Base-by-base conservation (phyloP, 1,284 basidiomycete genomes). In the Naganishia cerealis region DNA sequence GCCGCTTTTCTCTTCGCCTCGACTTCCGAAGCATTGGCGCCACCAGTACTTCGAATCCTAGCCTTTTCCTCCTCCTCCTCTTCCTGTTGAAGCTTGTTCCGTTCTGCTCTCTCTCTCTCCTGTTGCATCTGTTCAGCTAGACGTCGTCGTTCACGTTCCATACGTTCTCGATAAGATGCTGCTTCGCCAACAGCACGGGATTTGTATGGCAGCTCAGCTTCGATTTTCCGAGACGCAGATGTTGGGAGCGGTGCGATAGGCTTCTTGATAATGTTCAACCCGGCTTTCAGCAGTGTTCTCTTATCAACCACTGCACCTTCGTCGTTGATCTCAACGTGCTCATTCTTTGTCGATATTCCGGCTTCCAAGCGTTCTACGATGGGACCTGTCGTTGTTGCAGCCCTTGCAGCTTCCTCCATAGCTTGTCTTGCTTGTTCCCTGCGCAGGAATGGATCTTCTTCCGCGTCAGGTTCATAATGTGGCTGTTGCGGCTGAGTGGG, bases 251-350 rank as follows among this genome's bases (percentile, higher is more conserved):
- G 67, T 3, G 74, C 62, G 8, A 72, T 72, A 0, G 79, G 78
- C 67, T 81, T 81, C 71, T 80, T 81, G 54, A 81, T 81, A 55
- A 97, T 85, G 77, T 99, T 99, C 68, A 99, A 83, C 2, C 96
- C 96, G 4, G 92, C 93, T 40, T 88, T 87, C 50, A 99, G 84
- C 10, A 99, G 83, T 54, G 95, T 90, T 66, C 94, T 89, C 76
- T 95, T 94, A 83, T 99, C 95, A 59, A 99, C 90, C 59, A 99
- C 92, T 79, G 96, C 90, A 75, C 94, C 94, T 74, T 98, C 94
- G 78, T 99, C 96, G 80, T 99, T 99, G 59, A 98, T 83, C 79
- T 97, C 94, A 50, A 99, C 89, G 78, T 91, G 90, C 21, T 94
- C 94, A 73, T 89, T 84, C 59, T 85, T 86, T 0, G 68, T 70